phyloP scores from a whole-genome alignment of 352 stramenopile species.

The Phytopythium sindhum region DNA sequence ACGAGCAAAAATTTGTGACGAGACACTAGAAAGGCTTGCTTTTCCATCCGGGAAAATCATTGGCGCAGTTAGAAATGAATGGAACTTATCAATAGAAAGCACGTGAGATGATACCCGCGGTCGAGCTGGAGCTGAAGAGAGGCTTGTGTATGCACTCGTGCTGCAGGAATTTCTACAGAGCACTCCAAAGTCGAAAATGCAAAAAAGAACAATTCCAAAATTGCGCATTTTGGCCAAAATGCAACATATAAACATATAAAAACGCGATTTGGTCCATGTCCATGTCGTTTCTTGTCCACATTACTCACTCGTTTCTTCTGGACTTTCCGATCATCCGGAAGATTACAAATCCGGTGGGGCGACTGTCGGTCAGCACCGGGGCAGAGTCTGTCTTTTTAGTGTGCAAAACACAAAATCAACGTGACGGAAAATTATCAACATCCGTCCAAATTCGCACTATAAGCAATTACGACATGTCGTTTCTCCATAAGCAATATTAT shows the following conservation, averaged over 20 bases:
- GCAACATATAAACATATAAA: not conserved
- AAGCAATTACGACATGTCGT: too few species aligned
- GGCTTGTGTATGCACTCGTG: too few species aligned
- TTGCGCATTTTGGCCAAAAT: too few species aligned
- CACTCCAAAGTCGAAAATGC: too few species aligned
- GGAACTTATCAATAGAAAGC: not conserved
- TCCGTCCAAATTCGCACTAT: too few species aligned
- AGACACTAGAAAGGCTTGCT: not conserved
- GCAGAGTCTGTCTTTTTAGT: not conserved
- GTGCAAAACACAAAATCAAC: not conserved
- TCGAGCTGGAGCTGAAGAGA: too few species aligned
- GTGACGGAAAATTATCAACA: not conserved
- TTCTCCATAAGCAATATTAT: too few species aligned
- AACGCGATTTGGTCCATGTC: not conserved
- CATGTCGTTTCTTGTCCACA: not conserved
- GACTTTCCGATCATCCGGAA: too few species aligned
- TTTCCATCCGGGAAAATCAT: not conserved
- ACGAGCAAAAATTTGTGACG: not conserved
- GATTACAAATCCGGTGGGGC: too few species aligned
- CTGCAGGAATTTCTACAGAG: too few species aligned
- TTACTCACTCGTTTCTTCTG: not conserved
- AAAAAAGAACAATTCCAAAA: too few species aligned
- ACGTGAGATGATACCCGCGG: not conserved
- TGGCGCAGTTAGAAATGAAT: not conserved
- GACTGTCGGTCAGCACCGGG: not conserved